Evolutionary conservation across 257 asterid genomes (phyloP).

Genomic region (Rubia yunnanensis): DNA sequence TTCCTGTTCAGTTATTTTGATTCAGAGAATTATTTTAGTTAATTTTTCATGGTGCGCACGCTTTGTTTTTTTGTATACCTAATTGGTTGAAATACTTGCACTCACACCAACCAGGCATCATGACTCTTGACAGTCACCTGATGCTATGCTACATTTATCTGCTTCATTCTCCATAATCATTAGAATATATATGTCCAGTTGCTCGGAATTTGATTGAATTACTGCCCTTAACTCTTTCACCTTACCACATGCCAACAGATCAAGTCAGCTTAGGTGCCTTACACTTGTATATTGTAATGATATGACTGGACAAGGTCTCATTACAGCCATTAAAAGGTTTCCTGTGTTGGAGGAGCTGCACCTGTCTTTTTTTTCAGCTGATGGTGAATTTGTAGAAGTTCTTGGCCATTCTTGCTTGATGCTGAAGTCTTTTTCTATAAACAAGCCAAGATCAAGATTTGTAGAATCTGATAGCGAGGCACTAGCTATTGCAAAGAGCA

Average conservation of each 20-base stretch:
- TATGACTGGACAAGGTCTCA: slow-evolving; percentile 15
- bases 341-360: slow-evolving; percentile 46
- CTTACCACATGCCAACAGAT: slow-evolving; percentile 19
- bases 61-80: not conserved
- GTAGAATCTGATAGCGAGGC: slow-evolving; percentile 16
- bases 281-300: slow-evolving; percentile 14
- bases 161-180: not conserved
- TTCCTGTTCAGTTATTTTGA: not conserved
- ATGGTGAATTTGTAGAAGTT: slow-evolving; percentile 12
- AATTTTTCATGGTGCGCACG: not conserved
- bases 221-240: not conserved
- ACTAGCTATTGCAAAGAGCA: slow-evolving; percentile 30
- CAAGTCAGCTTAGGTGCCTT: slow-evolving; percentile 31
- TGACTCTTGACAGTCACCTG: not conserved
- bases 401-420: slow-evolving; percentile 33
- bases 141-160: not conserved
- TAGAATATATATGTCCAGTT: not conserved
- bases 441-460: not conserved
- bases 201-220: not conserved
- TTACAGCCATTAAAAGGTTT: slow-evolving; percentile 22
- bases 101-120: not conserved
- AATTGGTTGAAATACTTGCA: not conserved
- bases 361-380: slow-evolving; percentile 2
- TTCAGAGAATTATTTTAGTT: not conserved
- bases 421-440: slow-evolving; percentile 29